phyloP scores from a whole-genome alignment of 2,329 filamentous ascomycete species.

The Penicillium freii region DNA sequence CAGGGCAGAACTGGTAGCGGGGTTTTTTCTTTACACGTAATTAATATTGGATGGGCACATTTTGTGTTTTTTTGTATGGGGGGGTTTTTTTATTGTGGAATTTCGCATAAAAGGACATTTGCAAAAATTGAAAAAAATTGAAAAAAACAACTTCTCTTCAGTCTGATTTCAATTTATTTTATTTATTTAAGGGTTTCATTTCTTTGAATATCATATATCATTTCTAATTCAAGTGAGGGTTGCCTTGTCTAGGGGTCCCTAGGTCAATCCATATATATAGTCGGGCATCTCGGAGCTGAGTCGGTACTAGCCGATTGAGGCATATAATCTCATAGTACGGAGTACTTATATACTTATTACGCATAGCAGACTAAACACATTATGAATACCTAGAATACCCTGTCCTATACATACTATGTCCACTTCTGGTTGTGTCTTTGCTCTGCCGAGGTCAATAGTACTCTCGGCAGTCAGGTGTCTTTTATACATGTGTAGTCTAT shows the following conservation, averaged over 20 bases:
- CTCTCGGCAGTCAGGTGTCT: neutral
- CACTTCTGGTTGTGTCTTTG: neutral
- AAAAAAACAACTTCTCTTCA: neutral
- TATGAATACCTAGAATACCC: neutral
- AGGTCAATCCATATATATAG: neutral
- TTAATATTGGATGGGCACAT: constrained; percentile 2
- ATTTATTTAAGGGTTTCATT: neutral
- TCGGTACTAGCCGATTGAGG: neutral
- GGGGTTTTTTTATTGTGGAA: constrained; percentile 15
- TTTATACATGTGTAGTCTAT: neutral
- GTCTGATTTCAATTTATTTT: neutral
- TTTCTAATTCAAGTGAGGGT: neutral
- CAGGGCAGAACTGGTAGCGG: constrained; percentile 27
- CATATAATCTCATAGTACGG: neutral
- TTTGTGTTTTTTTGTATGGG: neutral
- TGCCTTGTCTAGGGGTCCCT: neutral
- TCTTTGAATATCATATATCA: neutral
- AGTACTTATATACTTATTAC: neutral
- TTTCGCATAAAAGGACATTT: constrained; percentile 7
- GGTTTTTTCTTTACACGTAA: constrained; percentile 20
- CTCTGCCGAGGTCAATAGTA: constrained; percentile 5
- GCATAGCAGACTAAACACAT: neutral
- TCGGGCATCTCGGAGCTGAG: neutral
- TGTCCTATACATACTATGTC: neutral
- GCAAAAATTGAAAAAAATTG: neutral